Evolutionary conservation across 331 rosid species (phyloP).

Genomic region (Acacia concinna): DNA sequence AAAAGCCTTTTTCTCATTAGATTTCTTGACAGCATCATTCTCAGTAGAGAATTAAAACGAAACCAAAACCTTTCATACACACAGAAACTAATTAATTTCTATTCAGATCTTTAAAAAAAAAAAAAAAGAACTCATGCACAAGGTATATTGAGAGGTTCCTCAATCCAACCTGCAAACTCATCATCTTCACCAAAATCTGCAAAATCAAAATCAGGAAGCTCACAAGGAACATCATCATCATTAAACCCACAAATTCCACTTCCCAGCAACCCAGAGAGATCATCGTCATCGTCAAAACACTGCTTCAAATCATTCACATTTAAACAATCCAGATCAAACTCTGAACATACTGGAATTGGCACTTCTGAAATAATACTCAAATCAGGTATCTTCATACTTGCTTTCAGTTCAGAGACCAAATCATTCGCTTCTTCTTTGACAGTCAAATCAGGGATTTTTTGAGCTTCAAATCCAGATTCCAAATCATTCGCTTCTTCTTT

Average conservation of each 20-base stretch:
- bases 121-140: constrained; percentile 61
- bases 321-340: constrained; percentile 40
- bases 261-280: constrained; percentile 46
- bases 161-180: constrained; percentile 68
- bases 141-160: constrained; percentile 58
- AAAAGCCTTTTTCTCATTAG: no score
- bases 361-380: constrained; percentile 1
- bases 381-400: neutral
- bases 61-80: neutral
- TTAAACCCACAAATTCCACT: constrained; percentile 49
- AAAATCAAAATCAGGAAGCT: constrained; percentile 76
- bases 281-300: constrained; percentile 36
- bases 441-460: neutral
- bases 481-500: constrained; percentile 20
- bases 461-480: neutral
- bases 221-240: constrained; percentile 38
- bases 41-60: neutral
- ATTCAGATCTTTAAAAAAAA: constrained; percentile 44
- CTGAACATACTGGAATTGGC: constrained; percentile 22
- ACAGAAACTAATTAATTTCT: constrained; percentile 17
- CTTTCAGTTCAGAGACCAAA: neutral
- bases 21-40: neutral
- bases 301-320: constrained; percentile 37
- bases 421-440: neutral
- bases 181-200: constrained; percentile 58